phyloP scores from a whole-genome alignment of 495 filamentous ascomycete species.

The Symbiotaphrina buchneri region DNA sequence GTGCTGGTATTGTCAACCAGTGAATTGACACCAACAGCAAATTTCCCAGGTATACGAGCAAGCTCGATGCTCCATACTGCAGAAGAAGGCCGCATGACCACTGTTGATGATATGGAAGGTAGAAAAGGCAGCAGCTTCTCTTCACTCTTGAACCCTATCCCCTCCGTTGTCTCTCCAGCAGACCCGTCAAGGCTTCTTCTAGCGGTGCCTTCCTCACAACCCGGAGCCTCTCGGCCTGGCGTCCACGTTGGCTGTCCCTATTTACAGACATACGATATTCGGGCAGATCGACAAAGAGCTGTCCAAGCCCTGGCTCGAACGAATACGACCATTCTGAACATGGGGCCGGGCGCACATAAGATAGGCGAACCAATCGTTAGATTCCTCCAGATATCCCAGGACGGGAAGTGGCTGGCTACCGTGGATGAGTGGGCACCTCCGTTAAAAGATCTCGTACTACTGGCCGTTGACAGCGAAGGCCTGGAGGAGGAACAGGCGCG shows the following conservation, averaged over 20 bases:
- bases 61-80: not conserved
- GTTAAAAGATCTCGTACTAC: conserved; percentile 31
- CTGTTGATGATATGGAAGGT: conserved; percentile 1
- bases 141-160: not conserved
- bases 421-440: conserved; percentile 76
- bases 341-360: conserved; percentile 39
- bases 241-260: conserved; percentile 22
- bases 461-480: conserved; percentile 17
- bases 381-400: conserved; percentile 43
- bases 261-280: conserved; percentile 68
- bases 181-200: conserved; percentile 23
- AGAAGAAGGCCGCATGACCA: not conserved
- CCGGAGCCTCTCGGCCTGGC: conserved; percentile 11
- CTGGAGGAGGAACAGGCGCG: conserved; percentile 18
- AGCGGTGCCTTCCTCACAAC: conserved; percentile 26
- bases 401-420: conserved; percentile 81
- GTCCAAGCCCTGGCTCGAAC: conserved; percentile 77
- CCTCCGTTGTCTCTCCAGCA: conserved; percentile 5
- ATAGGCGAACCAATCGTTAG: conserved; percentile 55
- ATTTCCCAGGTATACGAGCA: conserved; percentile 63
- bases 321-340: conserved; percentile 58
- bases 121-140: not conserved
- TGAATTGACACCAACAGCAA: conserved; percentile 59
- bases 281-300: conserved; percentile 43
- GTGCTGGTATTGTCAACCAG: conserved; percentile 71